Evolutionary conservation across 2,329 filamentous ascomycete species (phyloP), one percentile per base, ranked within the genome.

Genomic region (Boeremia lycopersici): DNA sequence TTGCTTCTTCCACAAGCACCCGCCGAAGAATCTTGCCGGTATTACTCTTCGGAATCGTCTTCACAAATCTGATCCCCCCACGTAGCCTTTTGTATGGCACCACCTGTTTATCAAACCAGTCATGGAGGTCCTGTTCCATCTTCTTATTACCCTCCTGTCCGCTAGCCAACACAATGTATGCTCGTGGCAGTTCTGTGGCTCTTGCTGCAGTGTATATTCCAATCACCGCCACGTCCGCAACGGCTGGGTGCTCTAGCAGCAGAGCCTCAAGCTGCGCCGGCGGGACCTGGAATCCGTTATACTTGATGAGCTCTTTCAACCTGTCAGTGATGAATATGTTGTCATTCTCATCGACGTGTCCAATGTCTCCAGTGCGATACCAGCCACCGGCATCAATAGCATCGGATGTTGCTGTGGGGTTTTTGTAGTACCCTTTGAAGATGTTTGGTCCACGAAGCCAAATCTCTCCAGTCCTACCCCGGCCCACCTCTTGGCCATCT

Each of bases 191-290:
- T 54, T 80, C 79, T 1, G 63, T 74, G 9, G 5, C 39, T 19
- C 17, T 38, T 11, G 3, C 39, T 11, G 57, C 58, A 6, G 65
- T 58, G 17, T 60, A 53, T 78, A 50, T 31, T 12, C 48, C 48
- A 38, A 57, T 47, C 0, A 91, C 87, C 1, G 86, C 88, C 4
- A 79, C 87, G 71, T 91, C 88, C 30, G 78, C 78, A 23, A 91
- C 72, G 1, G 74, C 76, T 2, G 78, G 75, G 63, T 84, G 82
- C 12, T 82, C 79, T 12, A 85, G 70, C 19, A 86, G 68, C 9
- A 84, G 60, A 5, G 80, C 81, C 67, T 86, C 84, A 4, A 86
- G 70, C 63, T 86, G 83, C 1, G 82, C 82, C 0, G 84, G 84
- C 10, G 84, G 81, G 11, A 86, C 84, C 66, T 86, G 84, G 48